These are phyloP conservation scores for Mucor plumbeus DNA, from an alignment of 371 early-diverging fungal species.

Conservation along the genomic window DNA sequence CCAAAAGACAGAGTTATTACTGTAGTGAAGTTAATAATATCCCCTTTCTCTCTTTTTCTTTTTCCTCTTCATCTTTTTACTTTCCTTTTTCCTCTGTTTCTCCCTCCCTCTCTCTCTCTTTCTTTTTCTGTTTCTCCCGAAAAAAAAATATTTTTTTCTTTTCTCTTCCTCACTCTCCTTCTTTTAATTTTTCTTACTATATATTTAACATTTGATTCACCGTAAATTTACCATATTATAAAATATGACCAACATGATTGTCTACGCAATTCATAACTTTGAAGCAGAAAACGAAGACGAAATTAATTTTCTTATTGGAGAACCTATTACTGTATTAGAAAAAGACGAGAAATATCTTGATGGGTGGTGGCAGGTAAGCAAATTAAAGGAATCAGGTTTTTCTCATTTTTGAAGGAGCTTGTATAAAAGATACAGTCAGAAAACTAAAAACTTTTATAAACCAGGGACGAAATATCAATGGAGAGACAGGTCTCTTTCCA, in stretches of 20 bases:
- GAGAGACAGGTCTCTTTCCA: slow-evolving; percentile 79
- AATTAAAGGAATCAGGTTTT: background rate
- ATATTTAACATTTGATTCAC: background rate
- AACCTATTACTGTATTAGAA: slow-evolving; percentile 76
- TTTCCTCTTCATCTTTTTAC: slow-evolving; percentile 4
- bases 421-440: no score
- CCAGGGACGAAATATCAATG: slow-evolving; percentile 62
- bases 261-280: slow-evolving; percentile 70
- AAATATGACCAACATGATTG: slow-evolving; percentile 48
- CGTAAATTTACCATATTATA: background rate
- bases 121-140: background rate
- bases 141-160: background rate
- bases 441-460: background rate
- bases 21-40: background rate
- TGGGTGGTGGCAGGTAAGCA: slow-evolving; percentile 86
- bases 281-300: slow-evolving; percentile 81
- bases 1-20: slow-evolving; percentile 5
- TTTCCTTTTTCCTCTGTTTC: slow-evolving; percentile 4
- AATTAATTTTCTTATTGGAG: slow-evolving; percentile 70
- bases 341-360: slow-evolving; percentile 81
- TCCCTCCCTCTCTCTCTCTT: background rate
- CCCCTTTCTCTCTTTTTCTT: slow-evolving; percentile 8
- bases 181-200: background rate
- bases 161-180: background rate
- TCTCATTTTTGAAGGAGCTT: background rate